These are phyloP conservation scores for Trametes maxima DNA, from an alignment of 768 basidiomycete genomes.

Conservation along the genomic window DNA sequence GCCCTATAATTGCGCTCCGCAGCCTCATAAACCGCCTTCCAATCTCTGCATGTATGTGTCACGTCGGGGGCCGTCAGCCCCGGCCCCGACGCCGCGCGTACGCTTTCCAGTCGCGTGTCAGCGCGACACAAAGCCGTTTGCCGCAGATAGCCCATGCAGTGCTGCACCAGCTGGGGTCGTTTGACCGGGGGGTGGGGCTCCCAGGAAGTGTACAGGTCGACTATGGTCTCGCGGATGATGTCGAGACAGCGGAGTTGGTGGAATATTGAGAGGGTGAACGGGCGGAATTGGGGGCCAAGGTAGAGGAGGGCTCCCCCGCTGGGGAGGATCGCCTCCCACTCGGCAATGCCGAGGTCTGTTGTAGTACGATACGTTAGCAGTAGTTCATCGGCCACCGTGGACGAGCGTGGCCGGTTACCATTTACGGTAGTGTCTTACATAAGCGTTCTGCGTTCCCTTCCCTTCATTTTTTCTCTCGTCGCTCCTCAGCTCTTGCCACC, in stretches of 20 bases:
- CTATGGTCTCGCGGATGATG: constrained; percentile 35
- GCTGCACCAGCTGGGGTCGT: constrained; percentile 23
- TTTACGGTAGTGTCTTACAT: too few relatives aligned
- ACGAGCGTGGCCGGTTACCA: too few relatives aligned
- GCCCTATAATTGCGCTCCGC: constrained; percentile 29
- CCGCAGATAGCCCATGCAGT: constrained; percentile 42
- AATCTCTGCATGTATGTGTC: constrained; percentile 32
- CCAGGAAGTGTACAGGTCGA: constrained; percentile 10
- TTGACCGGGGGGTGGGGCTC: too few relatives aligned
- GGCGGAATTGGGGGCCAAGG: constrained; percentile 25
- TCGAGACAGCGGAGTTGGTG: constrained; percentile 45
- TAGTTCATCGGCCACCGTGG: too few relatives aligned
- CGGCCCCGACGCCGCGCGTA: constrained; percentile 6
- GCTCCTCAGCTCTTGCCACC: too few relatives aligned
- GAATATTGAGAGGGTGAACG: constrained; percentile 42
- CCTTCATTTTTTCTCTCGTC: too few relatives aligned
- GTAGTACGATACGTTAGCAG: too few relatives aligned
- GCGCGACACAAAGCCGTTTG: constrained; percentile 35
- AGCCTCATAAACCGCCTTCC: constrained; percentile 31
- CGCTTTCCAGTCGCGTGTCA: constrained; percentile 34
- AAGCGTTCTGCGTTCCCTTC: too few relatives aligned
- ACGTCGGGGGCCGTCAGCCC: constrained; percentile 21
- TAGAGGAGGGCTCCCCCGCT: constrained; percentile 35
- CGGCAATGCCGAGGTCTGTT: constrained; percentile 20
- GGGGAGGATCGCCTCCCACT: constrained; percentile 36